A percentile compares a stretch with the other conserved stretches of the same genome.
phyloP scores from a whole-genome alignment of 1,139 yeast species.

The Yarrowia galli region DNA sequence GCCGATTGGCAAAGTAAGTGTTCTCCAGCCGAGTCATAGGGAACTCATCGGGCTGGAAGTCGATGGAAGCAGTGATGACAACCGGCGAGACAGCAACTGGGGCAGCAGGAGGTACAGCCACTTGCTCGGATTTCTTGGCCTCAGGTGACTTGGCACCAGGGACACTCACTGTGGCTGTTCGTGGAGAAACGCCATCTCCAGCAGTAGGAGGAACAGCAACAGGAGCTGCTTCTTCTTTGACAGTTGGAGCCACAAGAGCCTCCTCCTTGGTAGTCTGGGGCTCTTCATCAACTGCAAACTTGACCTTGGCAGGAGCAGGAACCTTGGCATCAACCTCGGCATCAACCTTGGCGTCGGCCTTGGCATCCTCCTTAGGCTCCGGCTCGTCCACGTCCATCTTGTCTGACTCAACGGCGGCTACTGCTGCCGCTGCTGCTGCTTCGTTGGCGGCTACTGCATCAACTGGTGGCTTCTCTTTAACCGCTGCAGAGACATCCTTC shows the following conservation, averaged over 20 bases:
- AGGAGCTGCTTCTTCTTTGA: neutral
- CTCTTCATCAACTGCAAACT: conserved; percentile 9
- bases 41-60: conserved; percentile 16
- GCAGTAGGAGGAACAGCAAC: neutral
- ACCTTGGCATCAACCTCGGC: neutral
- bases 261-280: neutral
- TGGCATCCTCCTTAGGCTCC: neutral
- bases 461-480: neutral
- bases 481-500: conserved; percentile 8
- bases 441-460: neutral
- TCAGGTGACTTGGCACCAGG: neutral
- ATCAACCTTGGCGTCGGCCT: neutral
- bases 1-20: conserved; percentile 15
- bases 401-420: neutral
- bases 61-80: conserved; percentile 4
- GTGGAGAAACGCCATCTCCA: conserved; percentile 2
- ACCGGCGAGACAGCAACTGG: neutral
- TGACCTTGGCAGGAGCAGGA: conserved; percentile 1
- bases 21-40: conserved; percentile 36
- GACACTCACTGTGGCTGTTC: neutral
- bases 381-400: conserved; percentile 26
- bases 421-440: conserved; percentile 21
- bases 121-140: neutral
- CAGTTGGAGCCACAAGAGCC: neutral
- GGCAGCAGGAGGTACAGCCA: too few relatives aligned